Conservation (phyloP, 352 stramenopile species). For the Phytophthora ohioensis region DNA sequence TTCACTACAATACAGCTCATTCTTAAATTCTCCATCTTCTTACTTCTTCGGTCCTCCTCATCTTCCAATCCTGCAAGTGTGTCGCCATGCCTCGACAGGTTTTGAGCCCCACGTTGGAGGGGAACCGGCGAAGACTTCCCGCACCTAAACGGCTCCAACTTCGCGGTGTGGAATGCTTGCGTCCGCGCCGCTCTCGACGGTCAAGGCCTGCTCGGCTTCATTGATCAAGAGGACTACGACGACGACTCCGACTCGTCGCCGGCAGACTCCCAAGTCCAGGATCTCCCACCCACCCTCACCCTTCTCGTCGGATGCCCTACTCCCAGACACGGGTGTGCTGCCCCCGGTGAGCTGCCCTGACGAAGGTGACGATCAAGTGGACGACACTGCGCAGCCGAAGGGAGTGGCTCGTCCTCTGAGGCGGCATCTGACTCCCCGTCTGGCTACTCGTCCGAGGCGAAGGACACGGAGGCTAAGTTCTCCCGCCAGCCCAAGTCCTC, state of each 20-base stretch:
- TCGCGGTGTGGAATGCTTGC: conserved; percentile 15
- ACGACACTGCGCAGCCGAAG: background rate
- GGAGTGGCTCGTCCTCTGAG: background rate
- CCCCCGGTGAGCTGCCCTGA: background rate
- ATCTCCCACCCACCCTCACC: background rate
- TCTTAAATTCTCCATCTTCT: too few species aligned
- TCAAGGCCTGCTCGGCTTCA: conserved; percentile 17
- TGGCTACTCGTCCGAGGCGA: conserved; percentile 3
- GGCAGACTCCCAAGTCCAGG: background rate
- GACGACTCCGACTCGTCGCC: conserved; percentile 1
- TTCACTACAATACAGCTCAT: too few species aligned
- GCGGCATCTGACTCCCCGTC: conserved; percentile 1
- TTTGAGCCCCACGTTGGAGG: conserved; percentile 11
- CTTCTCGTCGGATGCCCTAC: background rate
- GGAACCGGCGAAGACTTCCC: conserved; percentile 7
- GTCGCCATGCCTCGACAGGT: conserved; percentile 2
- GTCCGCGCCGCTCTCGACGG: conserved; percentile 3
- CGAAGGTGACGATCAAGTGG: background rate
- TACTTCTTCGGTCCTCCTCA: too few species aligned
- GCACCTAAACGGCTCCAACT: conserved; percentile 24
- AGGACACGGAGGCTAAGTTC: background rate
- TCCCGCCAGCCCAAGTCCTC: too few species aligned
- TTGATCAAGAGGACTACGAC: conserved; percentile 16
- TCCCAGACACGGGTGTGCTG: background rate
- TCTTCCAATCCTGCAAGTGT: too few species aligned